Evolutionary conservation across 140 eudicot species (phyloP), one percentile per base, ranked within the genome.

Genomic region (Anethum foeniculum): DNA sequence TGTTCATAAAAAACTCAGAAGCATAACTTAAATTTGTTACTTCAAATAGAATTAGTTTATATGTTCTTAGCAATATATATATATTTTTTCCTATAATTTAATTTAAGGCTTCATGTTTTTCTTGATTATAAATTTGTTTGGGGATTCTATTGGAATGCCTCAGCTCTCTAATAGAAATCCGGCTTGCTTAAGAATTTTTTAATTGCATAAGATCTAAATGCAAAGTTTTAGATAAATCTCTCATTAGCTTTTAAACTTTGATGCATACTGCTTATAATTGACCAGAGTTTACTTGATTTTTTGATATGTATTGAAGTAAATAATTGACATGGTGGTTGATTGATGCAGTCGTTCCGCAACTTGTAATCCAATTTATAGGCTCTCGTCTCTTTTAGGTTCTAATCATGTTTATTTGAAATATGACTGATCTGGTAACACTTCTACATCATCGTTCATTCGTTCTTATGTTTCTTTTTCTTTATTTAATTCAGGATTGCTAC

Each of bases 401-500:
- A 36, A 19, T 11, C 12, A 1, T 68, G 39, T 68, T 13, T 16
- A 68, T 68, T 16, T 68, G 43, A 56, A 75, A 47, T 46, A 41
- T 13, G 10, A 7, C 23, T 25, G 16, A 46, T 43, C 34, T 48
- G 48, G 38, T 36, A 25, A 28, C 12, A 27, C 47, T 32, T 60
- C 48, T 54, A 48, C n/a, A 13, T 13, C 75, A 67, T 15, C 71
- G 27, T 80, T 75, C 80, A 52, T 46, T 15, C 71, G 27, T 80
- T 75, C 80, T 64, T 46, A 81, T 67, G 13, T 73, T 77, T 81
- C 15, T 60, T 60, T 48, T 75, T 75, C 43, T 81, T 9, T 41
- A 3, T 72, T 80, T 83, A 65, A 18, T 85, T 41, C 96, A 93
- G 98, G 98, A 88, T 89, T 76, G 94, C 98, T 86, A 96, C 93